Evolutionary conservation across 768 basidiomycete genomes (phyloP), one percentile per base, ranked within the genome.

Genomic region (Phylloporus scabripes): DNA sequence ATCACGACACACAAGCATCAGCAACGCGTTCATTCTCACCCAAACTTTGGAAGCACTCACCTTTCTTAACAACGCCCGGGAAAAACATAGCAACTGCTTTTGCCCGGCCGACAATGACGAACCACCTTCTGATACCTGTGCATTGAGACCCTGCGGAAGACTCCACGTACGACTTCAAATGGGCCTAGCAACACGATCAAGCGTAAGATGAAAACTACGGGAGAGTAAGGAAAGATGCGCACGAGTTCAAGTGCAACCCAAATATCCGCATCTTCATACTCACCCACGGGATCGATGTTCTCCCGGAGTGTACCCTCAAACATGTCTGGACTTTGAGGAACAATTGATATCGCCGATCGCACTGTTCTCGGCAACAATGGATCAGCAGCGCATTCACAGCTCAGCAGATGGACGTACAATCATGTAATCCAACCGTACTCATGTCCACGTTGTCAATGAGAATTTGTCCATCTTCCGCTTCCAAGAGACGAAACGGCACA

Each of bases 281-380:
- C 72, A 1, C 85, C 85, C 15, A 87, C 77, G 8, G 93, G 94
- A 65, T 96, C 94, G 48, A 96, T 85, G 60, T 96, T 96, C 56
- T 92, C 83, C 47, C 91, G 78, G 12, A 92, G 66, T 0, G 83
- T 83, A 4, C 86, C 86, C 60, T 83, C 82, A 53, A 84, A 85
- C 20, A 85, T 59, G 60, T 84, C 83, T 3, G 82, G 79, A 53
- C 71, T 82, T 65, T 94, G 91, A 2, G 91, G 91, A 14, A 93
- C 90, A 60, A 94, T 94, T 2, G 87, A 86, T 49, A 94, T 82
- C 29, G 76, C 75, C 4, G 84, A 85, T 8, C 89, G 81, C 42
- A 92, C 87, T 57, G 42, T 49, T 26, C 24, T 26, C n/a, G 15
- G 24, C 1, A 7, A 17, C 9, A 5, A 11, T n/a, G 18, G 0